Evolutionary conservation across 1,284 basidiomycete species (phyloP), one percentile per base, ranked within the genome.

Genomic region (Albatrellus sp.): DNA sequence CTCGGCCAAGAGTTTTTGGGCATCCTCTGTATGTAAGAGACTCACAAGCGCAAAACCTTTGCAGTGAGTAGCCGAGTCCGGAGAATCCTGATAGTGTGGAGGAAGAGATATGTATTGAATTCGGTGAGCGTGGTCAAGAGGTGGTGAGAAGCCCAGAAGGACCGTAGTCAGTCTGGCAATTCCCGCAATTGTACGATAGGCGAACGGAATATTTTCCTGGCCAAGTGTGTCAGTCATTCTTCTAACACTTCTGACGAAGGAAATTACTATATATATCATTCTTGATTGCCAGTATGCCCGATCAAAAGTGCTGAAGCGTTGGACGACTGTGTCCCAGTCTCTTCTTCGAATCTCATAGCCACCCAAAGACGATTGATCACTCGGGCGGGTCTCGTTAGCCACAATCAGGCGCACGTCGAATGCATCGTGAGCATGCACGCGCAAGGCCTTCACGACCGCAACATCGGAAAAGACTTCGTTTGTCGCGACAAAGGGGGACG

Each of bases 31-130:
- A 4, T 55, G 50, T 0, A 65, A 57, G 34, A 87, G 62, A 0
- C 72, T 73, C 40, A 87, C 63, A 16, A 88, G 70, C 0, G 81
- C 80, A 49, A 86, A 87, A 0, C 80, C 80, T 64, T 80, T 87
- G 58, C 71, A 80, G 48, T 70, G 70, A 0, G 76, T 73, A 5
- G 58, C 46, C 24, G 70, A 66, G 2, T 61, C 68, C 0, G 70
- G 67, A 45, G 66, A 64, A 55, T 83, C 81, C 40, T 73, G 69
- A 54, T 76, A 70, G 54, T 83, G 80, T 0, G 69, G 63, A 7
- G 75, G 78, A 19, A 84, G 64, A 5, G 59, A 51, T 33, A 87
- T 62, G 29, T 57, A 52, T 55, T 87, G 77, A 8, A 85, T 57
- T 12, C 55, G 56, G 1, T 24, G 32, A 19, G 40, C 30, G 20